Evolutionary conservation across 768 basidiomycete genomes (phyloP).

Genomic region (Hortiboletus campestris): DNA sequence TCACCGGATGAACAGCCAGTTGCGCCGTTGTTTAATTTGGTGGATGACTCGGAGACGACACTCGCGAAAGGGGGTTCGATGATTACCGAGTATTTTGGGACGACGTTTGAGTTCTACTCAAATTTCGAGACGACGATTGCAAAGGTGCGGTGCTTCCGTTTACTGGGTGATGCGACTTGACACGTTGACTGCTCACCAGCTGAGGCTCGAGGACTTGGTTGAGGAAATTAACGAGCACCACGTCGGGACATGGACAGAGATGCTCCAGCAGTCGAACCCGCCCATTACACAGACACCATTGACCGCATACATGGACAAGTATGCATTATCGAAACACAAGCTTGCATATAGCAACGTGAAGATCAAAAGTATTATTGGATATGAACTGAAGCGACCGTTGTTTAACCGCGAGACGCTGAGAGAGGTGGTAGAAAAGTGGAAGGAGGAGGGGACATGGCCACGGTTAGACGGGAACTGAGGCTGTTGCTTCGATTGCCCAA

Average conservation of each 20-base stretch:
- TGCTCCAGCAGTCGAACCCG: conserved; percentile 69
- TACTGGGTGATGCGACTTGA: not conserved
- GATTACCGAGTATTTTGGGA: conserved; percentile 71
- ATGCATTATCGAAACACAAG: conserved; percentile 64
- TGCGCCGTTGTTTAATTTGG: conserved; percentile 83
- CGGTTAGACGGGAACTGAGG: conserved; percentile 19
- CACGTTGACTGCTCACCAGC: conserved; percentile 34
- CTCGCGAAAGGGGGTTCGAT: conserved; percentile 62
- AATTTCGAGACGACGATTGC: conserved; percentile 63
- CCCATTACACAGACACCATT: conserved; percentile 70
- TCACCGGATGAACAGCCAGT: conserved; percentile 54
- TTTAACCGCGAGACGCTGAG: conserved; percentile 60
- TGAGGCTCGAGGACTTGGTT: conserved; percentile 64
- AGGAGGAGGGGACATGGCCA: conserved; percentile 55
- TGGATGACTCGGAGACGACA: conserved; percentile 75
- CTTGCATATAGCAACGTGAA: conserved; percentile 70
- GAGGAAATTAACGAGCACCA: conserved; percentile 87
- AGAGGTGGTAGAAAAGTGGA: conserved; percentile 80
- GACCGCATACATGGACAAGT: conserved; percentile 77
- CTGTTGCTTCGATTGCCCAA: not conserved
- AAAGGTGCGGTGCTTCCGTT: conserved; percentile 44
- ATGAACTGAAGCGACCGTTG: conserved; percentile 58
- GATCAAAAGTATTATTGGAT: conserved; percentile 71
- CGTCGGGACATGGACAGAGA: conserved; percentile 78
- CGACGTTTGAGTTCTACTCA: conserved; percentile 79